A percentile compares a stretch with the other conserved stretches of the same genome.
Conservation (phyloP, 202 grass and related monocot species). For the Bolboschoenoplectus hybrid region DNA sequence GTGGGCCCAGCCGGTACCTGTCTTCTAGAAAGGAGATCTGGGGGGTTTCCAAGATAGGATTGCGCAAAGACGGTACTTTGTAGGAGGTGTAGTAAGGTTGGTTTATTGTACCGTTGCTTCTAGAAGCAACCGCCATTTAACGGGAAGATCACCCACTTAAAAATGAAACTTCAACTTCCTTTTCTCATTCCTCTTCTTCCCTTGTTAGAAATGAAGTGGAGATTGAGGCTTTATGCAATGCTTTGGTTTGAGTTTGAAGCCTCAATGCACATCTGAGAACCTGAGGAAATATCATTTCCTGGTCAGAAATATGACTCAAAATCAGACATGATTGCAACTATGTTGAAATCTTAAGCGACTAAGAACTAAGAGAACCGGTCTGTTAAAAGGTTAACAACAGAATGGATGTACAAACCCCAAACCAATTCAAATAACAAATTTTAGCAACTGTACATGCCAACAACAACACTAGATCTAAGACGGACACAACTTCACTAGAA, state of each 20-base stretch:
- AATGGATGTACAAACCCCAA: conserved; percentile 6
- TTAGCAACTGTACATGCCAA: conserved; percentile 17
- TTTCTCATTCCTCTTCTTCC: conserved; percentile 30
- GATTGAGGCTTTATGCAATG: neutral
- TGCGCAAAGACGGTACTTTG: conserved; percentile 61
- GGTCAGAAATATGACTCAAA: conserved; percentile 5
- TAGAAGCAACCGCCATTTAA: conserved; percentile 41
- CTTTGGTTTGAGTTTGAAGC: conserved; percentile 16
- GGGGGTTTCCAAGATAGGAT: conserved; percentile 69
- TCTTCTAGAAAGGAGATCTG: conserved; percentile 84
- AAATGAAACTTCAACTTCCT: conserved; percentile 24
- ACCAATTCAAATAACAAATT: conserved; percentile 12
- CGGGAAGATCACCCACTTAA: neutral
- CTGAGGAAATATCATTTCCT: conserved; percentile 19
- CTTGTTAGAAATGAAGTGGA: neutral
- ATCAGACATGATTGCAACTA: conserved; percentile 10
- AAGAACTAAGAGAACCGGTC: neutral
- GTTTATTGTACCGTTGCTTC: conserved; percentile 18
- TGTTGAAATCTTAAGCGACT: neutral
- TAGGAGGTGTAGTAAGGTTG: conserved; percentile 62
- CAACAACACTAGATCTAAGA: conserved; percentile 32
- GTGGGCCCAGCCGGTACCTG: conserved; percentile 65
- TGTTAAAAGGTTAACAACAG: conserved; percentile 17
- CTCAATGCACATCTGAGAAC: conserved; percentile 16
- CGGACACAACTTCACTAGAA: neutral